phyloP scores from a whole-genome alignment of 768 basidiomycete genomes.

The Kwoniella sp. region DNA sequence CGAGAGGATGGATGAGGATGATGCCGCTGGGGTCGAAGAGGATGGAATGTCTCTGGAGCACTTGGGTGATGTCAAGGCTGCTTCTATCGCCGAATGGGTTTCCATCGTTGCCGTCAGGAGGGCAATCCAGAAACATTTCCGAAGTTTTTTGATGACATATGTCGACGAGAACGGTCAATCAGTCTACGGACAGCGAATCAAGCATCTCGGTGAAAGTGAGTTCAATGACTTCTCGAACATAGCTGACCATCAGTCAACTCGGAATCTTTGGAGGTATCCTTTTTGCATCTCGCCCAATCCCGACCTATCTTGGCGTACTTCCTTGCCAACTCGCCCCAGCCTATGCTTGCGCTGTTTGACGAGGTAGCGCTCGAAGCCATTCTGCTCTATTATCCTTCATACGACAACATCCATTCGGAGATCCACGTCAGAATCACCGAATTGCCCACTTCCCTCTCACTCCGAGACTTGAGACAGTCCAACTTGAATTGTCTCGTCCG shows the following conservation, averaged over 20 bases:
- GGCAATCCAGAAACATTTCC: conserved; percentile 88
- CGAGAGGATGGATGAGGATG: conserved; percentile 84
- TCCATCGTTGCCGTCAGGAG: conserved; percentile 85
- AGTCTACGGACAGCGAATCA: conserved; percentile 92
- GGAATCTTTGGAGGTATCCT: conserved; percentile 96
- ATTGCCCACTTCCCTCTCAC: conserved; percentile 81
- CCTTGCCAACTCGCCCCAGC: conserved; percentile 87
- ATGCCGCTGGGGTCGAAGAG: conserved; percentile 74
- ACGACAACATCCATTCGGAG: conserved; percentile 95
- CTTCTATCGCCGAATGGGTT: conserved; percentile 97
- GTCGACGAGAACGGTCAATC: conserved; percentile 88
- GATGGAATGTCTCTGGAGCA: conserved; percentile 91
- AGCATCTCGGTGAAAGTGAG: conserved; percentile 89
- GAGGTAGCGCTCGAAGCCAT: conserved; percentile 92
- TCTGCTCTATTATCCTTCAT: conserved; percentile 90
- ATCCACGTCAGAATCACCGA: conserved; percentile 96
- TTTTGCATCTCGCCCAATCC: conserved; percentile 86
- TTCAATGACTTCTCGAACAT: conserved; percentile 1
- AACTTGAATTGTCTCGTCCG: conserved; percentile 95
- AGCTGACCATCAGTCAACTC: conserved; percentile 71
- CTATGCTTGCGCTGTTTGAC: conserved; percentile 93
- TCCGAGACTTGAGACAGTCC: conserved; percentile 87
- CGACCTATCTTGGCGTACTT: conserved; percentile 97
- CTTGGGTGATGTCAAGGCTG: conserved; percentile 95
- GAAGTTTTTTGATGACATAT: conserved; percentile 92